Evolutionary conservation across 139 green algal species (phyloP).

Genomic region (Nannochloris sp.): DNA sequence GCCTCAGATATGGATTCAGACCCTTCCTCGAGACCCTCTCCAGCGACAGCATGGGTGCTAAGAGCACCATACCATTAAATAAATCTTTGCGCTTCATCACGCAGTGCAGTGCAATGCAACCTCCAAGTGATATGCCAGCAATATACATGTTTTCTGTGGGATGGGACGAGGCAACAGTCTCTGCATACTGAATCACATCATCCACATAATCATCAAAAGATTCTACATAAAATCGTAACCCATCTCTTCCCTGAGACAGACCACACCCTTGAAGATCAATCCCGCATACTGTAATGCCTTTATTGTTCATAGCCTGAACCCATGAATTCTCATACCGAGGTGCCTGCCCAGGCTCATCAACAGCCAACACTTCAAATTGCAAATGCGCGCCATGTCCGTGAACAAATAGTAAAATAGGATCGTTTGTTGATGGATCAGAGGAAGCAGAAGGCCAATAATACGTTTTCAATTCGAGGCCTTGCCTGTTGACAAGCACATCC

Average conservation of each 20-base stretch:
- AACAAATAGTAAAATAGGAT: conserved; percentile 38
- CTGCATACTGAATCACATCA: conserved; percentile 43
- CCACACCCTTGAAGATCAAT: conserved; percentile 58
- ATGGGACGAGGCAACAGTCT: not conserved
- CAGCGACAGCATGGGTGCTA: conserved; percentile 60
- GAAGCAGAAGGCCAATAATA: conserved; percentile 43
- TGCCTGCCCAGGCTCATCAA: conserved; percentile 15
- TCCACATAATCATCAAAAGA: conserved; percentile 51
- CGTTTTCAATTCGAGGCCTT: conserved; percentile 20
- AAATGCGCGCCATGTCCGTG: conserved; percentile 53
- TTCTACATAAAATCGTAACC: conserved; percentile 42
- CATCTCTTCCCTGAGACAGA: conserved; percentile 33
- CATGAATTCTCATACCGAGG: conserved; percentile 48
- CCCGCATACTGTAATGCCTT: conserved; percentile 46
- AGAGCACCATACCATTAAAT: conserved; percentile 42
- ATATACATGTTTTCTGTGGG: conserved; percentile 41
- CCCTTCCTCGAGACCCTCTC: conserved; percentile 46
- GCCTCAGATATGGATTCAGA: conserved; percentile 47
- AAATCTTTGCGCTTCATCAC: conserved; percentile 8
- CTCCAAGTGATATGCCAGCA: conserved; percentile 51
- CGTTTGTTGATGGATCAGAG: conserved; percentile 4
- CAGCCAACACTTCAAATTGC: conserved; percentile 37
- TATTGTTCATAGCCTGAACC: conserved; percentile 50
- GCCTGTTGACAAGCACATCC: conserved; percentile 23
- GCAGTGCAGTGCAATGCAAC: conserved; percentile 48